Evolutionary conservation across 371 early-diverging fungal genomes (phyloP).

Genomic region (Syncephalastrum sp.): DNA sequence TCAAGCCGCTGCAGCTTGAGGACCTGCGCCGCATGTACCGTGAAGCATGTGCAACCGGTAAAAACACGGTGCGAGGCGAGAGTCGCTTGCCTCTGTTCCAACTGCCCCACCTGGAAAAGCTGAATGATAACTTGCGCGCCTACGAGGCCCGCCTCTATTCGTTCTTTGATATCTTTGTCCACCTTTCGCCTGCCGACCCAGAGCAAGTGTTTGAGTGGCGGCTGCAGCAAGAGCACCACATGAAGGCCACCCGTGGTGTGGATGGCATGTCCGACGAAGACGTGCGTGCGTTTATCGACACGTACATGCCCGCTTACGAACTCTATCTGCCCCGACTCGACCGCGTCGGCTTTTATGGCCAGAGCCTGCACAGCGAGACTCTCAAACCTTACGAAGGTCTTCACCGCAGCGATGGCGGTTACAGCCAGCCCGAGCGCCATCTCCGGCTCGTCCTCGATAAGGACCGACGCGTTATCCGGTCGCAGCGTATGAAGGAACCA

Average conservation of each 20-base stretch:
- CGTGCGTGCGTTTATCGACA: conserved; percentile 80
- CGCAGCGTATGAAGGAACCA: conserved; percentile 15
- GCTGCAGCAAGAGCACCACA: conserved; percentile 77
- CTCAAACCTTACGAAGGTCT: conserved; percentile 34
- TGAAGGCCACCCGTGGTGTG: conserved; percentile 45
- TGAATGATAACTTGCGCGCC: conserved; percentile 53
- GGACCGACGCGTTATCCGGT: conserved; percentile 26
- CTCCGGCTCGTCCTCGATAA: conserved; percentile 31
- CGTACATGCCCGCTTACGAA: conserved; percentile 91
- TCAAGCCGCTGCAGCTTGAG: conserved; percentile 54
- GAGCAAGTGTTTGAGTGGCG: conserved; percentile 83
- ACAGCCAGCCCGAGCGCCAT: conserved; percentile 30
- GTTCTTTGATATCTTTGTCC: conserved; percentile 76
- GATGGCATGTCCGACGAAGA: conserved; percentile 65
- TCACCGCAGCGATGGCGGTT: conserved; percentile 29
- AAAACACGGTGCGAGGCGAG: not conserved
- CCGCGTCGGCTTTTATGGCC: conserved; percentile 52
- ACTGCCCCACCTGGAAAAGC: conserved; percentile 41
- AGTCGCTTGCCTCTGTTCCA: conserved; percentile 9
- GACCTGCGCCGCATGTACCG: conserved; percentile 30
- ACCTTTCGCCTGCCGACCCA: conserved; percentile 60
- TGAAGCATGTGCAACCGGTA: not conserved
- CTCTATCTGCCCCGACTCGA: conserved; percentile 64
- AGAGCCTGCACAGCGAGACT: conserved; percentile 16
- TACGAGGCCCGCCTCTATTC: conserved; percentile 62